Base-by-base conservation (phyloP, 768 basidiomycete species). In the Trametes sanguinea region DNA sequence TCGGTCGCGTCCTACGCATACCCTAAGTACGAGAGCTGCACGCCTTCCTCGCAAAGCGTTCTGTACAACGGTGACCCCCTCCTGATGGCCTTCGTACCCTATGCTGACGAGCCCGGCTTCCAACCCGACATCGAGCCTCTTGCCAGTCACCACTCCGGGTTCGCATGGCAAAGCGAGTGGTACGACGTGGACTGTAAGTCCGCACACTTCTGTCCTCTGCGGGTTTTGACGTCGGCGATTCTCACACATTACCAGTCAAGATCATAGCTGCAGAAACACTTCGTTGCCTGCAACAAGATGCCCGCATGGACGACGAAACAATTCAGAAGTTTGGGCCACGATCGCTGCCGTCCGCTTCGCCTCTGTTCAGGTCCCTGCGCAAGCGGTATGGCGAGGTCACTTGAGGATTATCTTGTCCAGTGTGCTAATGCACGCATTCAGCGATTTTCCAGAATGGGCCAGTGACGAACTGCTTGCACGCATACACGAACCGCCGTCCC, bases 141-240 rank as follows among this genome's bases (percentile, higher is more conserved):
- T 43, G 66, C 81, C 3, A 22, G 30, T 0, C 17, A 6, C 0
- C 79, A 78, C 60, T 42, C 65, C 0, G 7, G 2, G 0, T 62
- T 75, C 22, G 71, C 69, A 3, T 78, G 77, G 84, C 77, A 80
- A 58, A 22, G 29, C 2, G 33, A 35, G 11, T 60, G 54, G 50
- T 66, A 59, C 5, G 80, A 85, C 69, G 83, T 83, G 0, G 84
- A 86, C 57, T 64, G 85, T 85, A 57, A 75, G 81, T 70, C 1
- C 2, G 30, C 27, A 0, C 1, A 2, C 50, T 51, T 63, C 29
- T 39, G 57, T 35, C 45, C 14, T 17, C 10, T 7, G 7, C 11
- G 9, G 17, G 13, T 39, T 11, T 16, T 13, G 3, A 47, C 30
- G 22, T 45, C 32, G 8, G 0, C n/a, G 17, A 47, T 29, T 46